phyloP scores from a whole-genome alignment of 768 basidiomycete species.

The Sporobolomyces phaffii region DNA sequence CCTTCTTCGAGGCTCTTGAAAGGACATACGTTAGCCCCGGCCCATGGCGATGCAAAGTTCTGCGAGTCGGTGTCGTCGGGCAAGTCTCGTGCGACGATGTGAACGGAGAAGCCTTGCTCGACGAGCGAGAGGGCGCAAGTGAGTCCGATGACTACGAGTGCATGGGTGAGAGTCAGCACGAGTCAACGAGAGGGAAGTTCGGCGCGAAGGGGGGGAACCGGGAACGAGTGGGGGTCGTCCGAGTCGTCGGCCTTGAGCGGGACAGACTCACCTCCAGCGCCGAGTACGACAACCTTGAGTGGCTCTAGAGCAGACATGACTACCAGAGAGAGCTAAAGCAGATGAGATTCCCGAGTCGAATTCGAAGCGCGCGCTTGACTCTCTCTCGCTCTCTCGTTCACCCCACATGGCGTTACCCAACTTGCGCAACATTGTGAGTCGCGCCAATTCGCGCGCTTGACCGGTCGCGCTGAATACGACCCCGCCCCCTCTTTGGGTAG shows the following conservation, averaged over 20 bases:
- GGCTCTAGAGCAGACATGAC: no score
- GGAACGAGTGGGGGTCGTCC: no score
- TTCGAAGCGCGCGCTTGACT: neutral
- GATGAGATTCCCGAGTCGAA: neutral
- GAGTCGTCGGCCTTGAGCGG: no score
- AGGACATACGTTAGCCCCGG: constrained; percentile 44
- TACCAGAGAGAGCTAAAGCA: no score
- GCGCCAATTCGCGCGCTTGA: neutral
- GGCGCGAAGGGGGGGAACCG: no score
- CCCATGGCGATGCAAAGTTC: constrained; percentile 47
- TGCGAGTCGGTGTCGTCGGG: constrained; percentile 44
- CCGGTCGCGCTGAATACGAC: neutral
- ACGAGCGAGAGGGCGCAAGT: constrained; percentile 44
- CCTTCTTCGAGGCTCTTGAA: constrained; percentile 38
- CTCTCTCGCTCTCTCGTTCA: neutral
- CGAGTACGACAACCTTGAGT: constrained; percentile 42
- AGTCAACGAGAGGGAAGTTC: no score
- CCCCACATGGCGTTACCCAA: constrained; percentile 35
- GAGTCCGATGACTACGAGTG: constrained; percentile 45
- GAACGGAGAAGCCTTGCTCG: constrained; percentile 41
- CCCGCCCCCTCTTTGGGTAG: neutral
- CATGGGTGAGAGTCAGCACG: no score
- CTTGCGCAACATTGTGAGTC: constrained; percentile 37
- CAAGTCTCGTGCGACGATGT: constrained; percentile 45
- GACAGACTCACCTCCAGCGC: constrained; percentile 44